Conservation (phyloP, 148 eudicot species). For the Vaccinium macrocarpon region DNA sequence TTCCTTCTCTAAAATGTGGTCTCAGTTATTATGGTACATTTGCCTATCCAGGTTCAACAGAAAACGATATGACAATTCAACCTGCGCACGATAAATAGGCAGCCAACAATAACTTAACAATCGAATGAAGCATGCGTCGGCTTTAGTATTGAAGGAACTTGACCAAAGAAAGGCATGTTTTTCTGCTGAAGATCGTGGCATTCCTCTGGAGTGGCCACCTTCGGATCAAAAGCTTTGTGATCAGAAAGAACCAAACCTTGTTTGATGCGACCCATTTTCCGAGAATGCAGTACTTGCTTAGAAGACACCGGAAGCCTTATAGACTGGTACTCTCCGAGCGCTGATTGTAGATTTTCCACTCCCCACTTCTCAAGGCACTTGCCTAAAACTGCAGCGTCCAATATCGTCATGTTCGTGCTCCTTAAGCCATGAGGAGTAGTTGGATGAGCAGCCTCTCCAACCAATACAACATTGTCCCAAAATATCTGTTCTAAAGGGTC, state of each 20-base stretch:
- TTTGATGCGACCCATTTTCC: conserved; percentile 66
- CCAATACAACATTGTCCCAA: conserved; percentile 70
- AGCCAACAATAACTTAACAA: neutral
- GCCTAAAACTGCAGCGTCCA: conserved; percentile 76
- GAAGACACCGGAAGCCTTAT: conserved; percentile 52
- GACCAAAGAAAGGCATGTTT: conserved; percentile 55
- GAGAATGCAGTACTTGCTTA: conserved; percentile 63
- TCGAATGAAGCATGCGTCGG: neutral
- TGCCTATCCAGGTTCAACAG: neutral
- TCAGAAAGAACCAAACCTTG: conserved; percentile 61
- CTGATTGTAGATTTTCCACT: conserved; percentile 34
- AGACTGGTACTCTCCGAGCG: conserved; percentile 62
- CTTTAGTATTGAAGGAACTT: conserved; percentile 36
- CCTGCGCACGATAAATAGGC: neutral
- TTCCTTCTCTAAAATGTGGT: neutral
- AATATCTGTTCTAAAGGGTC: conserved; percentile 54
- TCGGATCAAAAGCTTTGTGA: conserved; percentile 41
- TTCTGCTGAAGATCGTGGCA: conserved; percentile 56
- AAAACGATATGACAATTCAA: neutral
- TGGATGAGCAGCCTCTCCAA: conserved; percentile 95
- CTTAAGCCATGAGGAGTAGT: conserved; percentile 84
- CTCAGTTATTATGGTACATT: neutral
- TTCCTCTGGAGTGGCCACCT: conserved; percentile 42
- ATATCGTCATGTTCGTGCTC: conserved; percentile 89
- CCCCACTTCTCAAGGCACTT: conserved; percentile 72